A percentile compares a stretch with the other conserved stretches of the same genome.
Conservation (phyloP, 1,139 yeast species). For the Candida sp. region DNA sequence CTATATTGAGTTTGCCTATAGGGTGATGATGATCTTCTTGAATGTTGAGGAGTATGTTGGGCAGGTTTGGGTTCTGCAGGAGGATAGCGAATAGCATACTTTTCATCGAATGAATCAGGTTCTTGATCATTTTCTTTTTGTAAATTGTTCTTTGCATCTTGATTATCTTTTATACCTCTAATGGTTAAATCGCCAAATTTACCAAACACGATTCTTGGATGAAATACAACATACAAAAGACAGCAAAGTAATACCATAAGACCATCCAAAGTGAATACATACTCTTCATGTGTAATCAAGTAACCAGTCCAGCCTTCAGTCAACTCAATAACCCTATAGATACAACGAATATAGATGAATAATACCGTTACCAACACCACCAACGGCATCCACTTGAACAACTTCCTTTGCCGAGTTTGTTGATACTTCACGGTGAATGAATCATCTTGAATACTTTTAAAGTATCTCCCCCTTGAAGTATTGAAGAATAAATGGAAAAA, state of each 20-base stretch:
- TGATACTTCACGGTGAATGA: slow-evolving; percentile 14
- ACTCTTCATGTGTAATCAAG: slow-evolving; percentile 29
- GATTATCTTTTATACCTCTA: slow-evolving; percentile 5
- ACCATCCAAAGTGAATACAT: slow-evolving; percentile 25
- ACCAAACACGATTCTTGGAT: slow-evolving; percentile 26
- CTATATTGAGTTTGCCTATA: neutral
- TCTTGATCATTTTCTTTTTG: slow-evolving; percentile 2
- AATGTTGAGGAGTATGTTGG: neutral
- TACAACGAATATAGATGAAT: slow-evolving; percentile 26
- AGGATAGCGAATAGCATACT: neutral
- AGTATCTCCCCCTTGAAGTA: slow-evolving; percentile 15
- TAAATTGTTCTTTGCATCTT: neutral
- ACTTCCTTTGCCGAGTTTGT: slow-evolving; percentile 12
- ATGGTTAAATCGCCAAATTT: slow-evolving; percentile 12
- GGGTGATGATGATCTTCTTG: neutral
- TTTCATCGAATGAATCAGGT: neutral
- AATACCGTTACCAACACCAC: slow-evolving; percentile 16
- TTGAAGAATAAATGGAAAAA: slow-evolving; percentile 18
- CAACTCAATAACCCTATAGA: slow-evolving; percentile 30
- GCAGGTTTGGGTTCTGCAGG: neutral
- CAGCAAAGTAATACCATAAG: slow-evolving; percentile 18
- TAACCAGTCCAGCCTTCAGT: slow-evolving; percentile 32
- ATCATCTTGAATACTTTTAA: slow-evolving; percentile 14
- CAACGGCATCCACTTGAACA: slow-evolving; percentile 22
- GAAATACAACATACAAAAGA: slow-evolving; percentile 17